phyloP scores from a whole-genome alignment of 371 early-diverging fungal species.

The Capillidium rhysosporum region DNA sequence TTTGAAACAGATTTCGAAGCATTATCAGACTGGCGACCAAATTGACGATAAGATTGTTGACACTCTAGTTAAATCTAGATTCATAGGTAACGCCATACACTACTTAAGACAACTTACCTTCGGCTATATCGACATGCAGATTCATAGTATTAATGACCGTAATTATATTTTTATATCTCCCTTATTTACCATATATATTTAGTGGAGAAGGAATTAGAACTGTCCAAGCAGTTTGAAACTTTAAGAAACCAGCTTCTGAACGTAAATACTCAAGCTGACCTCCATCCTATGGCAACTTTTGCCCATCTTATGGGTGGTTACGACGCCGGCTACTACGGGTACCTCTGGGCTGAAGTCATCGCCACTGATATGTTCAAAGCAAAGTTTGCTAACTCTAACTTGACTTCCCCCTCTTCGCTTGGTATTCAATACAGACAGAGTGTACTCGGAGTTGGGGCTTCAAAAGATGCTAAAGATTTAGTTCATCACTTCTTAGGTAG shows the following conservation, averaged over 20 bases:
- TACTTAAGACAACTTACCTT: constrained; percentile 62
- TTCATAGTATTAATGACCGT: constrained; percentile 29
- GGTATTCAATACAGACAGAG: constrained; percentile 38
- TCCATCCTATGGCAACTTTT: constrained; percentile 19
- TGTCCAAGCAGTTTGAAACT: constrained; percentile 28
- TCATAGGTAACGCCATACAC: constrained; percentile 45
- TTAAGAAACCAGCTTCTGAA: constrained; percentile 42
- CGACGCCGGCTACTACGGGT: constrained; percentile 53
- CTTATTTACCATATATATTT: no score
- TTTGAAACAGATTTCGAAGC: constrained; percentile 42
- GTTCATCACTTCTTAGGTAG: constrained; percentile 59
- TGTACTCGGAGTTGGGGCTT: constrained; percentile 45
- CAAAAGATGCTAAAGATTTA: constrained; percentile 43
- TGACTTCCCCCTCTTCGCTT: constrained; percentile 10
- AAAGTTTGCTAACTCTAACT: constrained; percentile 9
- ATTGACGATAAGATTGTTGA: constrained; percentile 52
- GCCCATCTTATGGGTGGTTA: constrained; percentile 75
- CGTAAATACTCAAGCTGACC: constrained; percentile 14
- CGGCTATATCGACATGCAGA: constrained; percentile 48
- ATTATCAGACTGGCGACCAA: constrained; percentile 43
- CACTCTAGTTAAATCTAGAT: constrained; percentile 23
- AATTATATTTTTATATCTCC: background rate
- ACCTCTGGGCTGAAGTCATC: constrained; percentile 66
- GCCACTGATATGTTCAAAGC: constrained; percentile 70
- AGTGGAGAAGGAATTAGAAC: no score